Evolutionary conservation across 176 grass and related monocot genomes (phyloP).

Genomic region (Elymus sibiricus): DNA sequence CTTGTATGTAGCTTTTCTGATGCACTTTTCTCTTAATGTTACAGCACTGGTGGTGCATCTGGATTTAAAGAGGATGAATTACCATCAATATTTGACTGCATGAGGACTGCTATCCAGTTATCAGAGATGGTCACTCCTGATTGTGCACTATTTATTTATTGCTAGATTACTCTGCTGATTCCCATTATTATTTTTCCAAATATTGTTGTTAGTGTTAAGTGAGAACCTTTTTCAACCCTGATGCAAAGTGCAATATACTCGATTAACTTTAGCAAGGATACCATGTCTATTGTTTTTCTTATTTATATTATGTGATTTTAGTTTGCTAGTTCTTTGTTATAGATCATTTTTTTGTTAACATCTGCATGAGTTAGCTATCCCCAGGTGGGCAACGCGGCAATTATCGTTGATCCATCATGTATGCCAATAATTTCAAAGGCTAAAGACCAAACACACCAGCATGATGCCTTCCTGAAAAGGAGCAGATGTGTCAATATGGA

Average conservation of each 20-base stretch:
- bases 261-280: not conserved
- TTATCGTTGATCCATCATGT: constrained; percentile 76
- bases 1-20: not conserved
- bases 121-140: constrained; percentile 15
- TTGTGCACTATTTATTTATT: not conserved
- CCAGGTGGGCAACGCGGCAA: constrained; percentile 66
- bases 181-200: not conserved
- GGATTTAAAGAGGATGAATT: constrained; percentile 54
- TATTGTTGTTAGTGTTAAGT: too few species aligned
- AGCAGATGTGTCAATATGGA: constrained; percentile 16
- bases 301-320: not conserved
- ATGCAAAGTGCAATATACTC: too few species aligned
- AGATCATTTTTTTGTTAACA: not conserved
- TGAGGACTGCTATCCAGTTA: constrained; percentile 57
- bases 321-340: not conserved
- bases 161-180: not conserved
- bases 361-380: not conserved
- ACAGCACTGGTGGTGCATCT: constrained; percentile 44
- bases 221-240: too few species aligned
- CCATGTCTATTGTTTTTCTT: not conserved
- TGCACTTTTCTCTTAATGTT: constrained; percentile 16
- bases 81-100: constrained; percentile 58
- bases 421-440: constrained; percentile 67
- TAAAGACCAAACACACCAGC: constrained; percentile 45
- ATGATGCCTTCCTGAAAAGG: not conserved